Conservation (phyloP, 2,329 filamentous ascomycete species). For the Colletotrichum lupini region DNA sequence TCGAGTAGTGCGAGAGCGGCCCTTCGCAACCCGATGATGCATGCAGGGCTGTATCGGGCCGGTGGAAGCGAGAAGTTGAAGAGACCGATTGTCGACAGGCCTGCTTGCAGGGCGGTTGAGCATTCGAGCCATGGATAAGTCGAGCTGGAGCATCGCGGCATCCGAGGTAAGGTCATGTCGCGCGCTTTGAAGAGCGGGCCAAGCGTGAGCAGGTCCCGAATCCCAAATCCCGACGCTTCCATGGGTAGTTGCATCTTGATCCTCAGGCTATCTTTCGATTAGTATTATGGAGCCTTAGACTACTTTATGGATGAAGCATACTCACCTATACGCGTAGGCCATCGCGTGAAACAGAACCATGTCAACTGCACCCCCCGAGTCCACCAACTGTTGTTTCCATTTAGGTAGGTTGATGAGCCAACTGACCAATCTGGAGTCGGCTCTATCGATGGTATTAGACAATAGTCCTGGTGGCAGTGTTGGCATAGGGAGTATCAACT, state of each 20-base stretch:
- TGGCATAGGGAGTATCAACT: constrained; percentile 44
- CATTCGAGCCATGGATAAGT: constrained; percentile 20
- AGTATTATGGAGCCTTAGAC: neutral
- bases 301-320: neutral
- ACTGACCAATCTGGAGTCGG: constrained; percentile 50
- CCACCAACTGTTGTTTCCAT: constrained; percentile 51
- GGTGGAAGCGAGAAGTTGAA: constrained; percentile 44
- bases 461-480: constrained; percentile 39
- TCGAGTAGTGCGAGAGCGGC: constrained; percentile 46
- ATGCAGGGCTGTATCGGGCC: constrained; percentile 42
- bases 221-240: constrained; percentile 35
- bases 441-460: constrained; percentile 42
- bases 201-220: constrained; percentile 19
- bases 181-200: constrained; percentile 29
- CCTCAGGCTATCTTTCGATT: constrained; percentile 11
- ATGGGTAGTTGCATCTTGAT: constrained; percentile 38
- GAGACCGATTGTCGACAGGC: constrained; percentile 44
- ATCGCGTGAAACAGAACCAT: constrained; percentile 51
- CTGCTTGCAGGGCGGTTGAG: constrained; percentile 42
- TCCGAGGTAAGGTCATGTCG: neutral
- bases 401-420: constrained; percentile 51
- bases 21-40: constrained; percentile 39
- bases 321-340: constrained; percentile 49
- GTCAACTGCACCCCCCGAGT: constrained; percentile 49
- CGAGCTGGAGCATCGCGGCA: neutral